Conservation (phyloP, 2,329 filamentous ascomycete genomes). For the Hypoxylon sp. region DNA sequence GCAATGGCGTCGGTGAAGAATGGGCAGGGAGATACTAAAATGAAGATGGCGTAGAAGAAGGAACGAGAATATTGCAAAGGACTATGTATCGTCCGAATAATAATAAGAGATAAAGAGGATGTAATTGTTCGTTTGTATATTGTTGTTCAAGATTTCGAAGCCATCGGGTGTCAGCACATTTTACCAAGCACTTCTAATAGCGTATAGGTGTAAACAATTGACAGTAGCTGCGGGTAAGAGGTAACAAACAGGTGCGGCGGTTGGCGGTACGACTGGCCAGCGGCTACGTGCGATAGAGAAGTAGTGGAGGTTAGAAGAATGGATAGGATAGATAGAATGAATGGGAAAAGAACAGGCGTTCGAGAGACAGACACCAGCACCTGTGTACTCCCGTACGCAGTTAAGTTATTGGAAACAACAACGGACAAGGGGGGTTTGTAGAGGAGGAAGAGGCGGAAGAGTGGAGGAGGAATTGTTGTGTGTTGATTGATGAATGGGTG, state of each 20-base stretch:
- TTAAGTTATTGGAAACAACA: slow-evolving; percentile 28
- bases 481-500: slow-evolving; percentile 35
- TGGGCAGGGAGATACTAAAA: slow-evolving; percentile 8
- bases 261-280: slow-evolving; percentile 39
- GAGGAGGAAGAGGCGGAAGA: slow-evolving; percentile 28
- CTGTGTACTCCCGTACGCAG: slow-evolving; percentile 24
- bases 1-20: slow-evolving; percentile 12
- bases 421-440: slow-evolving; percentile 37
- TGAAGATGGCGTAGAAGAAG: slow-evolving; percentile 28
- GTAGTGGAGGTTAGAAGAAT: slow-evolving; percentile 32
- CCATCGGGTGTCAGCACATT: slow-evolving; percentile 40
- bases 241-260: slow-evolving; percentile 31
- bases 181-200: slow-evolving; percentile 31
- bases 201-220: slow-evolving; percentile 36
- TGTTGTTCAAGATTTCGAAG: slow-evolving; percentile 38
- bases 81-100: slow-evolving; percentile 37
- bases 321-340: slow-evolving; percentile 37
- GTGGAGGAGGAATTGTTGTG: slow-evolving; percentile 29
- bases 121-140: slow-evolving; percentile 29
- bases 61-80: slow-evolving; percentile 29
- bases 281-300: slow-evolving; percentile 38
- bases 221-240: slow-evolving; percentile 16
- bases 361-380: slow-evolving; percentile 32
- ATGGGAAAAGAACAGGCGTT: slow-evolving; percentile 22
- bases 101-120: slow-evolving; percentile 35